phyloP scores from a whole-genome alignment of 1,284 basidiomycete species.

The Boletellus sp. region DNA sequence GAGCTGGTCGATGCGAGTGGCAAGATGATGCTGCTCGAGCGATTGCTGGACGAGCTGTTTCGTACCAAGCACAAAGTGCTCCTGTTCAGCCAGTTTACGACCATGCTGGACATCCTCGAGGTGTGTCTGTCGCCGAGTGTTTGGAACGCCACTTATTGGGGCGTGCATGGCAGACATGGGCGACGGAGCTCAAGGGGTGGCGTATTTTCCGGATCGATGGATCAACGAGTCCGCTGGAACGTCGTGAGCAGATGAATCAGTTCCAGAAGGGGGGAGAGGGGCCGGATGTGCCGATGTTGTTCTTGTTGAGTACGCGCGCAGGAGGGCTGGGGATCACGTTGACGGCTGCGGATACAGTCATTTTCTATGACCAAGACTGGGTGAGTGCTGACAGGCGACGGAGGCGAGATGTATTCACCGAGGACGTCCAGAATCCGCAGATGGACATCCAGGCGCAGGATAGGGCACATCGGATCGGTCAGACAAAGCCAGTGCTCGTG shows the following conservation, averaged over 20 bases:
- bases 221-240: constrained; percentile 68
- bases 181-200: constrained; percentile 76
- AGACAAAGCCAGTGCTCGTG: constrained; percentile 83
- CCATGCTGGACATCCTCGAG: constrained; percentile 93
- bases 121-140: constrained; percentile 38
- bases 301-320: constrained; percentile 88
- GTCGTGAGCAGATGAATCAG: constrained; percentile 79
- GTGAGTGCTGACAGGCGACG: constrained; percentile 37
- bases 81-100: constrained; percentile 93
- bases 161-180: constrained; percentile 66
- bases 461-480: constrained; percentile 92
- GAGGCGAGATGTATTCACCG: constrained; percentile 2
- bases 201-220: constrained; percentile 90
- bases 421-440: constrained; percentile 78
- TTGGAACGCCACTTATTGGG: neutral
- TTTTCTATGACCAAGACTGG: constrained; percentile 96
- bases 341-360: constrained; percentile 90
- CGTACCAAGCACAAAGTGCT: constrained; percentile 84
- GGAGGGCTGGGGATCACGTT: constrained; percentile 93
- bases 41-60: constrained; percentile 85
- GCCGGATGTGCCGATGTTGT: constrained; percentile 70
- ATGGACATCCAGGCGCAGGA: constrained; percentile 97
- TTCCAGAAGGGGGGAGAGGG: constrained; percentile 79
- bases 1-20: constrained; percentile 84
- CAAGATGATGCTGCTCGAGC: constrained; percentile 95